Evolutionary conservation across 2,329 filamentous ascomycete genomes (phyloP).

Genomic region (Sporothrix mexicana): DNA sequence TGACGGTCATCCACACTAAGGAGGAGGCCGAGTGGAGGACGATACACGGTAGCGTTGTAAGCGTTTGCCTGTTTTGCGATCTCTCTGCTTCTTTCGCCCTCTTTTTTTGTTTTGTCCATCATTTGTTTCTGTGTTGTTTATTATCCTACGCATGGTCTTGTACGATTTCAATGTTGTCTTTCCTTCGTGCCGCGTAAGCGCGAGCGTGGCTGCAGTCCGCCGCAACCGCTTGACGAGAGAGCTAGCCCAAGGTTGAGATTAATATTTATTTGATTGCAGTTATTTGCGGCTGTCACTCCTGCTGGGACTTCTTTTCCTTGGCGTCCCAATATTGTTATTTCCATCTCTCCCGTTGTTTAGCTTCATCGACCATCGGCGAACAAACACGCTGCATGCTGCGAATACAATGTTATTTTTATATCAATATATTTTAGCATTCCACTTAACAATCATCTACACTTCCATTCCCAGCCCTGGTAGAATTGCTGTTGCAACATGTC

Average conservation of each 20-base stretch:
- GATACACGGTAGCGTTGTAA: background rate
- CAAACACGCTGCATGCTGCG: background rate
- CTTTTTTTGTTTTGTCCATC: constrained; percentile 1
- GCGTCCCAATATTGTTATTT: constrained; percentile 1
- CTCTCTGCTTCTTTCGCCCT: background rate
- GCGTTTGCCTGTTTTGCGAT: background rate
- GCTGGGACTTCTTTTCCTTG: background rate
- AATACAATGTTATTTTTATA: background rate
- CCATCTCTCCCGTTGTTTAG: background rate
- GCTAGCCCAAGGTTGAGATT: background rate
- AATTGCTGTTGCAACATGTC: too few species aligned
- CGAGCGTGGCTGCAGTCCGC: constrained; percentile 23
- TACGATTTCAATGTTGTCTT: constrained; percentile 6
- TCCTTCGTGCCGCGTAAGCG: constrained; percentile 1
- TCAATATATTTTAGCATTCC: background rate
- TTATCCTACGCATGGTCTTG: constrained; percentile 25
- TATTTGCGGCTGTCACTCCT: background rate
- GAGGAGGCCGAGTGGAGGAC: background rate
- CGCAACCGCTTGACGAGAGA: background rate
- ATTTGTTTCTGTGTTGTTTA: constrained; percentile 2
- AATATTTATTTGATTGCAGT: background rate
- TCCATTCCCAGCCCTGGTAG: background rate
- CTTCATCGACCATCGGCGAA: background rate
- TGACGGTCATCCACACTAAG: background rate
- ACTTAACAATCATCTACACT: too few species aligned